These are phyloP conservation scores for Ganoderma boninense DNA, from an alignment of 1,284 basidiomycete species.

Conservation along the genomic window DNA sequence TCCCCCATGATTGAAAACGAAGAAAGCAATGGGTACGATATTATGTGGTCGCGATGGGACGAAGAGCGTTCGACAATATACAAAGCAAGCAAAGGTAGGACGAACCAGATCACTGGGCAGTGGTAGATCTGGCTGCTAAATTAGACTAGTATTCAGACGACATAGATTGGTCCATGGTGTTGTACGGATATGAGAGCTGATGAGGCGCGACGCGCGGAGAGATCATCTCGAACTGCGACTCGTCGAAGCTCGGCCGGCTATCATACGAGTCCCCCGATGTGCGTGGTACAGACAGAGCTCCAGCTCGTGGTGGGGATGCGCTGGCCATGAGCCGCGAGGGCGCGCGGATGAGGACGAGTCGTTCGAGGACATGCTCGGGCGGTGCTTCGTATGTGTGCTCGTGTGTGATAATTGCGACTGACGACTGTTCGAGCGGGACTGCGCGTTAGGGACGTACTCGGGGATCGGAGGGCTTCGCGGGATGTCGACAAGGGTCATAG, in stretches of 20 bases:
- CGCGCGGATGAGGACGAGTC: constrained; percentile 39
- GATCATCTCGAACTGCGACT: constrained; percentile 47
- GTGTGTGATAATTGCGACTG: constrained; percentile 42
- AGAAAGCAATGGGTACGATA: constrained; percentile 9
- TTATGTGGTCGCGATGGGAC: constrained; percentile 6
- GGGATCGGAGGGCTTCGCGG: constrained; percentile 54
- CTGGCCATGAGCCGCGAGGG: constrained; percentile 38
- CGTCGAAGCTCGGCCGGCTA: constrained; percentile 44
- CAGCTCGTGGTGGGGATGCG: constrained; percentile 40
- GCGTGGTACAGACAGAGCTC: constrained; percentile 36
- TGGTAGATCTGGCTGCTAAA: not conserved
- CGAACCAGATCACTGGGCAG: not conserved
- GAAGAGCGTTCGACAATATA: constrained; percentile 1
- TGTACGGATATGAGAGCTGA: constrained; percentile 50
- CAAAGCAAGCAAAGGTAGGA: not conserved
- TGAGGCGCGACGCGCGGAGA: constrained; percentile 37
- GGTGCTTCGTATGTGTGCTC: constrained; percentile 38
- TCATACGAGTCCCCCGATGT: constrained; percentile 46
- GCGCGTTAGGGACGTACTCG: constrained; percentile 42
- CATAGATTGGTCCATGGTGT: constrained; percentile 47
- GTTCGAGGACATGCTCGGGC: constrained; percentile 41
- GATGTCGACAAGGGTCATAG: constrained; percentile 43
- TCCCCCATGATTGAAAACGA: not conserved
- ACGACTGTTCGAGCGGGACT: constrained; percentile 43
- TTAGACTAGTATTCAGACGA: constrained; percentile 29